Evolutionary conservation across 768 basidiomycete species (phyloP).

Genomic region (Rhodotorula diobovata): DNA sequence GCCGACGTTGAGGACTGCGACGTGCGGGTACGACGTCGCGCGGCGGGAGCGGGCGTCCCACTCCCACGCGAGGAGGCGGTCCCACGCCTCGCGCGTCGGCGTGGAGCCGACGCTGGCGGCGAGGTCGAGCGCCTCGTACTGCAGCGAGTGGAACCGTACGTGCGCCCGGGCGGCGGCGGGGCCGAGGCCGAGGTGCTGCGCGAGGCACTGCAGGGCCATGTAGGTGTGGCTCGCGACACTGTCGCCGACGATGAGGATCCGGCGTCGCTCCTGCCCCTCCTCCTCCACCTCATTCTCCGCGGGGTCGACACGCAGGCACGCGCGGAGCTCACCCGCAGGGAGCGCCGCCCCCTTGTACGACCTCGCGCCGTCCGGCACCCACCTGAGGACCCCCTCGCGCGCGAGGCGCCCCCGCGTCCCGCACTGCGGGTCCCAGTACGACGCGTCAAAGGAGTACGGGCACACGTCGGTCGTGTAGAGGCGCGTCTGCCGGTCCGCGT

Average conservation of each 20-base stretch:
- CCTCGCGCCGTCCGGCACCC: neutral
- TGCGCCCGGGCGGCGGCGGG: neutral
- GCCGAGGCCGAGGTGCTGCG: too few relatives aligned
- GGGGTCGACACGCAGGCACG: neutral
- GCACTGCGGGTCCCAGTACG: neutral
- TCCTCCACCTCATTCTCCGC: neutral
- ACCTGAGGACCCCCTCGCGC: constrained; percentile 1
- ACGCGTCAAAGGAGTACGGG: neutral
- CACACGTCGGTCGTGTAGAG: constrained; percentile 3
- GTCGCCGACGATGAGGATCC: constrained; percentile 15
- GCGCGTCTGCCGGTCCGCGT: neutral
- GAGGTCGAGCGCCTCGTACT: constrained; percentile 9
- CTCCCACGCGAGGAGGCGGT: neutral
- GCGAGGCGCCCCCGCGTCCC: too few relatives aligned
- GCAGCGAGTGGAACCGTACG: neutral
- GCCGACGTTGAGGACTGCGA: constrained; percentile 5
- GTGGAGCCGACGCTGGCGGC: neutral
- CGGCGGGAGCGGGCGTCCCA: neutral
- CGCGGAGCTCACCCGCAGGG: neutral
- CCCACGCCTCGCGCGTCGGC: neutral
- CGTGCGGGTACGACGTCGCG: neutral
- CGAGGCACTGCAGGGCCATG: neutral
- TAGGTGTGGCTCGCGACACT: constrained; percentile 2
- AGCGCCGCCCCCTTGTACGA: neutral
- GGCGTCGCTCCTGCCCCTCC: neutral